Conservation (phyloP, 2,329 filamentous ascomycete genomes). For the Epichloe aotearoae region DNA sequence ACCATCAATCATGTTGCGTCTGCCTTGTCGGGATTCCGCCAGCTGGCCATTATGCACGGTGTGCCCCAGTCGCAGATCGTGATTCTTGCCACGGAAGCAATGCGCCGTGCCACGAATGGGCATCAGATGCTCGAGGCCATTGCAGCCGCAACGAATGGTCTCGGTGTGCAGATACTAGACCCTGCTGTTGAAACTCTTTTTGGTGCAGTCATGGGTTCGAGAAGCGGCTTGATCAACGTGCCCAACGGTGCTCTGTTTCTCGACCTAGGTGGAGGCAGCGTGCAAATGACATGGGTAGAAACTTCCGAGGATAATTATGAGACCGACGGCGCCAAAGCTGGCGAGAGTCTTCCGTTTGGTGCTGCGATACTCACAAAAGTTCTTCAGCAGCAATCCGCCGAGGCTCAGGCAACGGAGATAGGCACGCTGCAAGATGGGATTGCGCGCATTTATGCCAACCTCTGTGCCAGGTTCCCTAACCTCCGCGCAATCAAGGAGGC, state of each 20-base stretch:
- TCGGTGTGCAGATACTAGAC: constrained; percentile 58
- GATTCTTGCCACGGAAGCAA: constrained; percentile 80
- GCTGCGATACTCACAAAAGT: constrained; percentile 43
- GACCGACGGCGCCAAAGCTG: constrained; percentile 37
- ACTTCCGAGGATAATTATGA: constrained; percentile 34
- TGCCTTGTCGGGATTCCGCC: constrained; percentile 56
- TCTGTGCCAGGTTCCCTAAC: constrained; percentile 33
- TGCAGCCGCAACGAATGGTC: constrained; percentile 42
- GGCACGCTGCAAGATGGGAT: constrained; percentile 45
- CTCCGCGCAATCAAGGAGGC: constrained; percentile 31
- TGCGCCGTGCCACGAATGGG: constrained; percentile 66
- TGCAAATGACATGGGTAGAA: constrained; percentile 52
- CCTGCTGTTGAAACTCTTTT: constrained; percentile 76
- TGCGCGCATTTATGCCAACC: constrained; percentile 42
- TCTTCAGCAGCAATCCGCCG: constrained; percentile 26
- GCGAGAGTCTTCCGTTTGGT: constrained; percentile 47
- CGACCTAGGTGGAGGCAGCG: constrained; percentile 66
- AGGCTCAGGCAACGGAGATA: constrained; percentile 32
- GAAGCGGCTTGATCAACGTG: constrained; percentile 56
- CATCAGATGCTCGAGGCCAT: constrained; percentile 55
- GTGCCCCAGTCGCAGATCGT: constrained; percentile 53
- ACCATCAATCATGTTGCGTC: constrained; percentile 55
- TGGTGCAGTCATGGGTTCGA: constrained; percentile 65
- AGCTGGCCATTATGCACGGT: constrained; percentile 54
- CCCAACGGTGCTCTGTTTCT: constrained; percentile 59